Evolutionary conservation across 2,329 filamentous ascomycete species (phyloP), one percentile per base, ranked within the genome.

Genomic region (Aureobasidium sp.): DNA sequence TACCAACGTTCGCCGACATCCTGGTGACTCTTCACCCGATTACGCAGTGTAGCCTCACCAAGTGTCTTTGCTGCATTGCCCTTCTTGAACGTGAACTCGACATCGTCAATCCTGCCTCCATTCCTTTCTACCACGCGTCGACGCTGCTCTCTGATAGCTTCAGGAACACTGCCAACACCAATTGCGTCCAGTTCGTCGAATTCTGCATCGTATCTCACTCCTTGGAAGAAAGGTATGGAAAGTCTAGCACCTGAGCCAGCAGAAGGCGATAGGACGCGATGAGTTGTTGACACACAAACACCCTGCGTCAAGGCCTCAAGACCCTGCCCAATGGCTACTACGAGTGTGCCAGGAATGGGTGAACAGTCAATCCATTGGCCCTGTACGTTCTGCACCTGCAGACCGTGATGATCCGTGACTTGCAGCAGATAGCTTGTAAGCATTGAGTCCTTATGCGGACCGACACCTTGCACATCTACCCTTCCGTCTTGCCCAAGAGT

Each of bases 141-240:
- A 53, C 88, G 78, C 76, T 89, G 79, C 70, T 78, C 82, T 67
- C 80, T 78, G 17, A 92, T 84, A 14, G 80, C 79, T 31, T 82
- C 82, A 0, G 89, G 88, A 12, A 85, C 79, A 27, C 12, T 48
- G 2, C 56, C 56, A 14, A 59, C 44, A 8, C 56, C 56, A 2
- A 59, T 22, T 9, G 31, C 44, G 64, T 82, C 87, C 74, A 94
- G 85, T 67, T 88, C 86, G 70, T 91, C 90, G 71, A 95, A 95
- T 19, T 83, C 83, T 0, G 89, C 85, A 72, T 91, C 89, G 62
- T 90, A 85, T 68, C 85, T 85, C 63, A 95, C 89, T 24, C 91
- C 91, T 72, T 94, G 91, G 77, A 95, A 95, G 76, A 96, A 95
- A 0, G 91, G 91, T 52, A 95, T 87, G 8, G 85, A 89, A 77